A percentile compares a stretch with the other conserved stretches of the same genome.
Conservation (phyloP, 2,329 filamentous ascomycete species). For the Pseudogymnoascus sp. region DNA sequence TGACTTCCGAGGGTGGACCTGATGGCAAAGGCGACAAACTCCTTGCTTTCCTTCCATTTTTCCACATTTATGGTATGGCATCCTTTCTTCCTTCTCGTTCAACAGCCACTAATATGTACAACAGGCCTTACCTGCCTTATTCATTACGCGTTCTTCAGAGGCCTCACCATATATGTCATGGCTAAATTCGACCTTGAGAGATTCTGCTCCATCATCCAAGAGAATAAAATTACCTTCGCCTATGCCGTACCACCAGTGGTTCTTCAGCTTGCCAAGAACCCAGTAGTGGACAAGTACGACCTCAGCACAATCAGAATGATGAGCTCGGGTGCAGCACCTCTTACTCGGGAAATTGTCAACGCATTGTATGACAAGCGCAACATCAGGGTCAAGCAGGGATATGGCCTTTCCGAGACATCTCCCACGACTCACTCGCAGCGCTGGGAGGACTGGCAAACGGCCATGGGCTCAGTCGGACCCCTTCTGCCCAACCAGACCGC, state of each 20-base stretch:
- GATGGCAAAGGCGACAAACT: slow-evolving; percentile 62
- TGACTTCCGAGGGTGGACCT: slow-evolving; percentile 49
- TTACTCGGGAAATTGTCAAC: slow-evolving; percentile 73
- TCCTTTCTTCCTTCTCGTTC: background rate
- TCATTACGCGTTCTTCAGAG: slow-evolving; percentile 58
- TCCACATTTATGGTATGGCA: slow-evolving; percentile 67
- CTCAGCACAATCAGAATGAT: slow-evolving; percentile 71
- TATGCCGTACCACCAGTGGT: slow-evolving; percentile 83
- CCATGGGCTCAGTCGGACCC: slow-evolving; percentile 70
- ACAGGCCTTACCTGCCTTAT: slow-evolving; percentile 63
- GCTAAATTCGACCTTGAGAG: slow-evolving; percentile 72
- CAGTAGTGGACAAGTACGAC: slow-evolving; percentile 71
- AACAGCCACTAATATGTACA: slow-evolving; percentile 14
- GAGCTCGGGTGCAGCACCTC: slow-evolving; percentile 79
- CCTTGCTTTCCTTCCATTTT: slow-evolving; percentile 77
- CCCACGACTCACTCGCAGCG: slow-evolving; percentile 69
- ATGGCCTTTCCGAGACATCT: slow-evolving; percentile 80
- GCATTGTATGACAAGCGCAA: slow-evolving; percentile 59
- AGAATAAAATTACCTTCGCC: slow-evolving; percentile 64
- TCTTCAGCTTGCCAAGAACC: slow-evolving; percentile 71
- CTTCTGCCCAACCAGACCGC: slow-evolving; percentile 72
- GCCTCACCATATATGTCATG: slow-evolving; percentile 62
- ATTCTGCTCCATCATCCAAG: slow-evolving; percentile 70
- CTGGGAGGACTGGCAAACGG: slow-evolving; percentile 66
- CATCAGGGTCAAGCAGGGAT: slow-evolving; percentile 83